These are phyloP conservation scores for Stylonectria norvegica DNA, from an alignment of 2,329 filamentous ascomycete species.

Conservation along the genomic window DNA sequence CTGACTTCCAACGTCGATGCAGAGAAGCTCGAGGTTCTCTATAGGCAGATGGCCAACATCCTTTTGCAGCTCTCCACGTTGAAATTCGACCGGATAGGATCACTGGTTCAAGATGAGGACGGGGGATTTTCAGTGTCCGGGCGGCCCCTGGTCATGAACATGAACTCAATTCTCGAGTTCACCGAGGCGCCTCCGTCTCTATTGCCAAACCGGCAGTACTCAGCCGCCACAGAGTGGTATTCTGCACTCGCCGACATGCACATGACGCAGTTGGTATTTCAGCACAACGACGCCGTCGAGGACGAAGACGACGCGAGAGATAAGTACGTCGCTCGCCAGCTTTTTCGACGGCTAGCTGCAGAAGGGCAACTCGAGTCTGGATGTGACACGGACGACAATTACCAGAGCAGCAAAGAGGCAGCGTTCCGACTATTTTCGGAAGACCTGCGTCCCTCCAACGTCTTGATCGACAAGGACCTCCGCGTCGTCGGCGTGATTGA, in stretches of 20 bases:
- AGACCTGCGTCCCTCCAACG: conserved; percentile 32
- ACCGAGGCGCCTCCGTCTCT: conserved; percentile 18
- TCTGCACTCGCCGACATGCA: conserved; percentile 35
- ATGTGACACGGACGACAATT: too few species aligned
- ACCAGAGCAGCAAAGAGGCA: too few species aligned
- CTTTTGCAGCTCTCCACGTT: conserved; percentile 38
- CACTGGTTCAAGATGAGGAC: conserved; percentile 27
- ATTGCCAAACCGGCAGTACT: conserved; percentile 28
- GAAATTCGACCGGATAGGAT: conserved; percentile 37
- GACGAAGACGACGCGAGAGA: conserved; percentile 29
- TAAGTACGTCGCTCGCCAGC: conserved; percentile 34
- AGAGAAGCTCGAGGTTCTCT: conserved; percentile 32
- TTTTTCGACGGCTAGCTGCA: conserved; percentile 30
- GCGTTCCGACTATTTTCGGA: conserved; percentile 7
- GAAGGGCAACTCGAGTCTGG: conserved; percentile 9
- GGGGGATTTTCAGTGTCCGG: conserved; percentile 26
- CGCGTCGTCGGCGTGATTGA: conserved; percentile 35
- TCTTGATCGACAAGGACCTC: conserved; percentile 29
- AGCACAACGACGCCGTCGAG: conserved; percentile 37
- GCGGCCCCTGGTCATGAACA: conserved; percentile 37
- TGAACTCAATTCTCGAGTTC: conserved; percentile 34
- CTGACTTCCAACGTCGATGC: conserved; percentile 34
- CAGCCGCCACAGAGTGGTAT: conserved; percentile 31
- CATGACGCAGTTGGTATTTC: conserved; percentile 34
- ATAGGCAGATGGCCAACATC: conserved; percentile 40